Conservation (phyloP, 306 rosid genomes). For the Corylus americana region DNA sequence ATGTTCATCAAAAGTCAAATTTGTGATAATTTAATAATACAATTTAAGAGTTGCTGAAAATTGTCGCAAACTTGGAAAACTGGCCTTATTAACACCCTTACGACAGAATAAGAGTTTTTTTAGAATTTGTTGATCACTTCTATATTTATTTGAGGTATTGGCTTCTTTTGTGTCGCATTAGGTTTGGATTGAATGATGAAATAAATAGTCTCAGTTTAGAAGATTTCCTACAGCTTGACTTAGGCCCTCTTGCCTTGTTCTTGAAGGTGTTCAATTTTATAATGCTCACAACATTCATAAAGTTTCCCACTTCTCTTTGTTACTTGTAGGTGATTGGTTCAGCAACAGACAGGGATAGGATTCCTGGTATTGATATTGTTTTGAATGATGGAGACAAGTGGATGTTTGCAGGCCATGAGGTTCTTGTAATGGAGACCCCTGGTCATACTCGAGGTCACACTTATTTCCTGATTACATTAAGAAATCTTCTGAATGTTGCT, state of each 20-base stretch:
- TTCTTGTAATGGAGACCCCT: conserved; percentile 81
- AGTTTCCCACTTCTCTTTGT: conserved; percentile 10
- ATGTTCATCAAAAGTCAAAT: background rate
- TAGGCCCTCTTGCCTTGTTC: background rate
- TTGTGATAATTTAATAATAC: background rate
- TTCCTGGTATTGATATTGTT: conserved; percentile 80
- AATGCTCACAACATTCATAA: conserved; percentile 7
- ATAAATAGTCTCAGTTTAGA: background rate
- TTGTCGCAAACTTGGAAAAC: background rate
- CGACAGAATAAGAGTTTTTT: background rate
- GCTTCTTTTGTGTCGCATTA: background rate
- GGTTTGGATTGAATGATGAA: background rate
- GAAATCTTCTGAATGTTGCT: background rate
- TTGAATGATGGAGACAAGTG: conserved; percentile 92
- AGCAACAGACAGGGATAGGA: conserved; percentile 64
- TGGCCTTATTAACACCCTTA: background rate
- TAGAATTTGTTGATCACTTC: background rate
- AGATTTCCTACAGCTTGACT: background rate
- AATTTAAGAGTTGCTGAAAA: background rate
- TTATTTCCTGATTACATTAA: conserved; percentile 27
- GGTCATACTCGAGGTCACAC: conserved; percentile 85
- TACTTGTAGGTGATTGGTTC: conserved; percentile 81
- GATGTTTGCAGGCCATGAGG: conserved; percentile 99
- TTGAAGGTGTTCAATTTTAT: conserved; percentile 2
- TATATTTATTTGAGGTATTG: background rate